Percentiles rank a stretch among this genome's conserved stretches.
These are phyloP conservation scores for Hyphopichia wangnamkhiaoensis DNA, from an alignment of 1,139 yeast genomes.

Conservation along the genomic window DNA sequence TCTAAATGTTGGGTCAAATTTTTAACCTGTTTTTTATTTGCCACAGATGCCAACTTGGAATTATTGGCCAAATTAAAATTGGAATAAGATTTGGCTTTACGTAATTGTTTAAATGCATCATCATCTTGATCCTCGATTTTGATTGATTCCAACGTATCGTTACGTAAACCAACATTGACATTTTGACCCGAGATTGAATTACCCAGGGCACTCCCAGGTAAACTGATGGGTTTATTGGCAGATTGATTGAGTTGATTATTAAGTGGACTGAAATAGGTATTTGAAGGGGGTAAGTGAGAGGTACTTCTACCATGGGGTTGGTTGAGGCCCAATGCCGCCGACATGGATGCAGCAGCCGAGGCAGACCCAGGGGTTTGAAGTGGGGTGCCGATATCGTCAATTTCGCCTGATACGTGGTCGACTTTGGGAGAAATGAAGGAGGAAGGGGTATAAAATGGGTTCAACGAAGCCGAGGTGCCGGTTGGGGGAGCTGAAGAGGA, in stretches of 20 bases:
- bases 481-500: conserved; percentile 10
- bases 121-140: conserved; percentile 45
- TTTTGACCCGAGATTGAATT: not conserved
- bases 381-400: conserved; percentile 36
- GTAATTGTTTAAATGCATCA: conserved; percentile 45
- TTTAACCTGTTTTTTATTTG: too few relatives aligned
- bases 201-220: conserved; percentile 6
- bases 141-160: conserved; percentile 32
- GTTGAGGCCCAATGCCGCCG: too few relatives aligned
- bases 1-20: not conserved
- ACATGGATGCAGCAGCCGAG: conserved; percentile 7
- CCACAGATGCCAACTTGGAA: too few relatives aligned
- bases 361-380: conserved; percentile 21
- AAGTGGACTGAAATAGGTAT: conserved; percentile 8
- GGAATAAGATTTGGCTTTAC: conserved; percentile 37
- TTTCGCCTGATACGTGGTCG: conserved; percentile 23
- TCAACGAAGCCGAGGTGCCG: conserved; percentile 17
- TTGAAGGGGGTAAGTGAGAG: not conserved
- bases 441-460: conserved; percentile 50
- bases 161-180: conserved; percentile 9
- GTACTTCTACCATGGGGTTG: too few relatives aligned
- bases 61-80: conserved; percentile 2
- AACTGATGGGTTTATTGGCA: conserved; percentile 4
- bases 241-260: conserved; percentile 2
- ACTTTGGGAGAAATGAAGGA: conserved; percentile 43